Conservation (phyloP, 345 rosid genomes). For the Eucalyptus leucophloia region DNA sequence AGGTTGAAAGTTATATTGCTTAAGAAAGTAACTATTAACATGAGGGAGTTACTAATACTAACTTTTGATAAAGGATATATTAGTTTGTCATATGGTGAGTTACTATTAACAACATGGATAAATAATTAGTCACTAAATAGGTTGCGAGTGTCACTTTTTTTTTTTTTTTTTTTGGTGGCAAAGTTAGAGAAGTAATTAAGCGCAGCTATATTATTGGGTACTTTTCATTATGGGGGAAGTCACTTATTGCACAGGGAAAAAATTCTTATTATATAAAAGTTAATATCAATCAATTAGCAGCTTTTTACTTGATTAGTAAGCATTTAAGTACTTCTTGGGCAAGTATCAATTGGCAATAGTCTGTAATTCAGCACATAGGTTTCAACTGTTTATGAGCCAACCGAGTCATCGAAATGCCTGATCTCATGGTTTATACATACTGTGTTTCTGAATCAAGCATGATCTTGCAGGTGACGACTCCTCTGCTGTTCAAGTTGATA, state of each 20-base stretch:
- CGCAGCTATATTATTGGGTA: too few relatives aligned
- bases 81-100: neutral
- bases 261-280: too few relatives aligned
- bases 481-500: slow-evolving; percentile 76
- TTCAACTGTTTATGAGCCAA: neutral
- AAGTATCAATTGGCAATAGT: too few relatives aligned
- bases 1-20: neutral
- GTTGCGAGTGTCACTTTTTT: neutral
- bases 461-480: slow-evolving; percentile 67
- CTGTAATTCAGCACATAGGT: too few relatives aligned
- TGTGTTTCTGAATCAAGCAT: neutral
- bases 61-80: neutral
- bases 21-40: neutral
- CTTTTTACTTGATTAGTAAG: too few relatives aligned
- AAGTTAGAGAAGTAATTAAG: too few relatives aligned
- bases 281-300: too few relatives aligned
- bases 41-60: neutral
- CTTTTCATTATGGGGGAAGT: too few relatives aligned
- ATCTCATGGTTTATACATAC: neutral
- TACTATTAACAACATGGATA: neutral
- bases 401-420: neutral
- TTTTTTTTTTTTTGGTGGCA: neutral
- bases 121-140: neutral
- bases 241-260: too few relatives aligned
- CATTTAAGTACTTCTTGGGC: too few relatives aligned